Evolutionary conservation across 768 basidiomycete species (phyloP), one percentile per base, ranked within the genome.

Genomic region (Rhodotorula toruloides): DNA sequence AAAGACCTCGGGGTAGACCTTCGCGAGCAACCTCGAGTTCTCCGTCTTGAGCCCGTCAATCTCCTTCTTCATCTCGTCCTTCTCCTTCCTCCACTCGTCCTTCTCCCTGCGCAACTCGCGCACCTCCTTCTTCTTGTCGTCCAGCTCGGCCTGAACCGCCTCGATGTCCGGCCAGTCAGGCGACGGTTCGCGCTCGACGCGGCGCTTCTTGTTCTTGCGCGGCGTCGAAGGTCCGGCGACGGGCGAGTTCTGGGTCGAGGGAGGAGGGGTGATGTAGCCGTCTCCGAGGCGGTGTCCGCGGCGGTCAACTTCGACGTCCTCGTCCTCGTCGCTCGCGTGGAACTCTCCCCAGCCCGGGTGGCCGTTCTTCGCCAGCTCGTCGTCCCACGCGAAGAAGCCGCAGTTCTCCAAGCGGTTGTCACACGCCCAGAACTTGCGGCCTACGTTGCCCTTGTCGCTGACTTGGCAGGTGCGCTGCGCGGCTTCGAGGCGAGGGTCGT

Each of bases 91-190:
- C 6, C 6, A n/a, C 9, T n/a, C 19, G 37, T 11, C 25, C 34
- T 48, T 11, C 57, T 48, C 46, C 47, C 46, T 37, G 47, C 40
- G n/a, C 27, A 46, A 29, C 36, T 13, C 8, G 19, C 10, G 12
- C 13, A 21, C 31, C 57, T 39, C 57, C 4, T 46, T 22, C n/a
- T 39, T n/a, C 4, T 10, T 11, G 39, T 16, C 13, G 11, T 4
- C 13, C 0, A 47, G 25, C 25, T 48, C 57, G 16, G 14, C n/a
- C 37, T 49, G 16, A 16, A 34, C 31, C 42, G 48, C 57, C 13
- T 49, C 47, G 21, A 21, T 4, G 56, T 57, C 56, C 37, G 57
- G 57, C 57, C 57, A 58, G n/a, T 49, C 57, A 27, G 57, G 57
- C 13, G 25, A 37, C 13, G 44, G 34, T 46, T 22, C 31, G 36